Evolutionary conservation across 306 rosid species (phyloP).

Genomic region (Vachellia pachyceras): DNA sequence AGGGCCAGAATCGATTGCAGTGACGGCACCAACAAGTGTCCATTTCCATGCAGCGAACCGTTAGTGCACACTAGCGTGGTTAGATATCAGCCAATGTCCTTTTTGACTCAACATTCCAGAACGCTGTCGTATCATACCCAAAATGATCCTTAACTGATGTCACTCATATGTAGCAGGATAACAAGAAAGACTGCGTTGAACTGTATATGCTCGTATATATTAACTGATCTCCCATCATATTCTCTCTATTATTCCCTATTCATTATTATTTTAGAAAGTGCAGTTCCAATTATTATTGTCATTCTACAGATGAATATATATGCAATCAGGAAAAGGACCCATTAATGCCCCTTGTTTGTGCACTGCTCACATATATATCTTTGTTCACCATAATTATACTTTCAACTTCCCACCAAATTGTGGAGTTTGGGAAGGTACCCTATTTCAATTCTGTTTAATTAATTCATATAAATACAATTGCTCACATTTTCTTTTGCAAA

Average conservation of each 20-base stretch:
- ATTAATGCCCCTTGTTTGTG: conserved; percentile 43
- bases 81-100: conserved; percentile 39
- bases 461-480: background rate
- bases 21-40: conserved; percentile 19
- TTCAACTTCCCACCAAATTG: conserved; percentile 45
- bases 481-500: background rate
- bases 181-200: conserved; percentile 47
- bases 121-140: conserved; percentile 43
- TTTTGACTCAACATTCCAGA: conserved; percentile 65
- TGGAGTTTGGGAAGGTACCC: background rate
- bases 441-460: background rate
- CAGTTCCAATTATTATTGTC: background rate
- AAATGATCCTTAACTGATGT: conserved; percentile 43
- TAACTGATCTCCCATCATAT: conserved; percentile 19
- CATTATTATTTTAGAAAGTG: conserved; percentile 34
- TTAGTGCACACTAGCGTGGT: conserved; percentile 30
- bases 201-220: background rate
- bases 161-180: background rate
- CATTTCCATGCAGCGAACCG: conserved; percentile 38
- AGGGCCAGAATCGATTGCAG: background rate
- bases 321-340: conserved; percentile 39
- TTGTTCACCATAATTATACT: conserved; percentile 31
- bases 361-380: conserved; percentile 12
- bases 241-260: too few species aligned
- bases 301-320: background rate